Conservation (phyloP, 768 basidiomycete genomes). For the Russula griseocarnosa region DNA sequence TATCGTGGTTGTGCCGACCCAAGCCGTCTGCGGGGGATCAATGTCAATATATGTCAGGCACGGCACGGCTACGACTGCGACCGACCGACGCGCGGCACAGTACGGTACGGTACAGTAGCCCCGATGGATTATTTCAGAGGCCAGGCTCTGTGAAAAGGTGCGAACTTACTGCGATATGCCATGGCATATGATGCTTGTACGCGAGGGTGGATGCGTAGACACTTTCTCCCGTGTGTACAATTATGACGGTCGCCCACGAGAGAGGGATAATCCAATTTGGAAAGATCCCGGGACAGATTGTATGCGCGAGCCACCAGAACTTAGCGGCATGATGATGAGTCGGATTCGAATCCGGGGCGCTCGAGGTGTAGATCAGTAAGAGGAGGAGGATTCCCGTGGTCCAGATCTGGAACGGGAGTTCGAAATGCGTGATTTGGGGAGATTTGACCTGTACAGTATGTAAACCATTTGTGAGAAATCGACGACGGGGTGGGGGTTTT, state of each 20-base stretch:
- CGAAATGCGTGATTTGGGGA: slow-evolving; percentile 58
- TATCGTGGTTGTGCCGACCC: slow-evolving; percentile 48
- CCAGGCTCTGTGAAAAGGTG: slow-evolving; percentile 24
- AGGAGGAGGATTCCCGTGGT: slow-evolving; percentile 32
- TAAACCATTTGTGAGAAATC: too few species aligned
- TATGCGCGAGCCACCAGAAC: slow-evolving; percentile 35
- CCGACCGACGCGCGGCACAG: too few species aligned
- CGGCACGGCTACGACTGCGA: neutral
- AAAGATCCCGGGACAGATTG: slow-evolving; percentile 35
- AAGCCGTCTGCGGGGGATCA: slow-evolving; percentile 42
- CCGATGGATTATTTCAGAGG: too few species aligned
- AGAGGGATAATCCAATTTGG: slow-evolving; percentile 32
- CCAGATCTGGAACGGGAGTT: slow-evolving; percentile 38
- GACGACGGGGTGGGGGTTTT: neutral
- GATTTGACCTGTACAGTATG: slow-evolving; percentile 30
- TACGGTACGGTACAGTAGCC: too few species aligned
- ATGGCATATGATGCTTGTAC: slow-evolving; percentile 48
- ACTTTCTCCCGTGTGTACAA: slow-evolving; percentile 45
- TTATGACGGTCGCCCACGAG: slow-evolving; percentile 36
- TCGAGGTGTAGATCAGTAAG: slow-evolving; percentile 37
- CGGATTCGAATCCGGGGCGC: slow-evolving; percentile 29
- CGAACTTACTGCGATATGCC: slow-evolving; percentile 39
- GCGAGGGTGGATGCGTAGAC: slow-evolving; percentile 48
- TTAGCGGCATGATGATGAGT: slow-evolving; percentile 9
- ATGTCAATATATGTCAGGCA: neutral